Conservation (phyloP, 257 asterid genomes). For the Solanum peruvianum region DNA sequence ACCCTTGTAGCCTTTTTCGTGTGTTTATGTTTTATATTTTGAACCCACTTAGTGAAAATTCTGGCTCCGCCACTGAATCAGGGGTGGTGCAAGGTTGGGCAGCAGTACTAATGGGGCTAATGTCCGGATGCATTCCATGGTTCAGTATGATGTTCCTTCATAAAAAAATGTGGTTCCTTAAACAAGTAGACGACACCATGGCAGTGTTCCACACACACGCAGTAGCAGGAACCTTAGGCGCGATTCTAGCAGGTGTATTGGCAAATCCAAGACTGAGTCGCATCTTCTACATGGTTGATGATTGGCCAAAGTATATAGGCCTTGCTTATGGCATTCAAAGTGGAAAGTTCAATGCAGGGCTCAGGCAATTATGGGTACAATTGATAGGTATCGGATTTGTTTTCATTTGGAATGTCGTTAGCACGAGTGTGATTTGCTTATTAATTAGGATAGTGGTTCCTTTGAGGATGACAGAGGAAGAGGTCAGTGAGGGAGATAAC, state of each 20-base stretch:
- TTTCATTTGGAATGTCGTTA: conserved; percentile 21
- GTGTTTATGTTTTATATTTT: too few species aligned
- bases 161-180: conserved; percentile 44
- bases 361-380: conserved; percentile 55
- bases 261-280: conserved; percentile 50
- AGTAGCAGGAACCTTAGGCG: conserved; percentile 72
- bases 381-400: conserved; percentile 41
- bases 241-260: conserved; percentile 54
- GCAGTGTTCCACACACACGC: conserved; percentile 84
- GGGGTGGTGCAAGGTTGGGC: conserved; percentile 93
- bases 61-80: not conserved
- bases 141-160: conserved; percentile 82
- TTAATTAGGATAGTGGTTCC: conserved; percentile 42
- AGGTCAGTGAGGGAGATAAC: conserved; percentile 48
- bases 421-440: conserved; percentile 52
- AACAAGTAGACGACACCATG: conserved; percentile 65
- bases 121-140: conserved; percentile 77
- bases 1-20: not conserved
- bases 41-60: not conserved
- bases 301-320: conserved; percentile 35
- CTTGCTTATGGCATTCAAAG: conserved; percentile 40
- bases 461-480: conserved; percentile 39
- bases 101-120: conserved; percentile 62
- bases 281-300: conserved; percentile 22
- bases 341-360: conserved; percentile 24